phyloP scores from a whole-genome alignment of 2,329 filamentous ascomycete species.

The Rutstroemia sydowiana region DNA sequence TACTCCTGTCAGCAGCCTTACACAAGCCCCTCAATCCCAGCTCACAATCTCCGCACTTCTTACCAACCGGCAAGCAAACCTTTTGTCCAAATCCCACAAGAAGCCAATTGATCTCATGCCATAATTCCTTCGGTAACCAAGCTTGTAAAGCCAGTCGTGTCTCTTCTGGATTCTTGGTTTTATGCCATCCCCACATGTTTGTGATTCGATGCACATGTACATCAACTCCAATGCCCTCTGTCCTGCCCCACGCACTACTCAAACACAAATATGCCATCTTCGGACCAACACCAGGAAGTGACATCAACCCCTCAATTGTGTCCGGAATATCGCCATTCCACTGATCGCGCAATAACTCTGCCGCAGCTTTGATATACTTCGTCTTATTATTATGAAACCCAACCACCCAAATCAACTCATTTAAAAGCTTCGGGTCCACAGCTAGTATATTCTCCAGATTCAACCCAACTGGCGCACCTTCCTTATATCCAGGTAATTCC shows the following conservation, averaged over 20 bases:
- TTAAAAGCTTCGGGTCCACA: slow-evolving; percentile 50
- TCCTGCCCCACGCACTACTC: slow-evolving; percentile 60
- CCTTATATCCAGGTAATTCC: slow-evolving; percentile 40
- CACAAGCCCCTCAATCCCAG: slow-evolving; percentile 72
- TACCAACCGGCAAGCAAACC: slow-evolving; percentile 58
- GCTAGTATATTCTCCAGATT: slow-evolving; percentile 56
- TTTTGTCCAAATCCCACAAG: slow-evolving; percentile 69
- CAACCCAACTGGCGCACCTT: slow-evolving; percentile 37
- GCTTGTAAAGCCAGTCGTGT: slow-evolving; percentile 55
- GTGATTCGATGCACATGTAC: slow-evolving; percentile 71
- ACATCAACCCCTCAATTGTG: slow-evolving; percentile 55
- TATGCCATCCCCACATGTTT: slow-evolving; percentile 65
- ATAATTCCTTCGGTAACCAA: slow-evolving; percentile 62
- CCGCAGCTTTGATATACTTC: slow-evolving; percentile 59
- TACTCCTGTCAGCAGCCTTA: slow-evolving; percentile 58
- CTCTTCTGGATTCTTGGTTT: slow-evolving; percentile 60
- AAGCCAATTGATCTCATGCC: slow-evolving; percentile 69
- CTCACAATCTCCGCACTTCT: slow-evolving; percentile 76
- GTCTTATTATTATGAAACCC: slow-evolving; percentile 74
- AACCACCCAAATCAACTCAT: slow-evolving; percentile 58
- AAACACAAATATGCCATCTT: slow-evolving; percentile 71
- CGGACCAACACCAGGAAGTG: slow-evolving; percentile 62
- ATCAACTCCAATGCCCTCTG: slow-evolving; percentile 51
- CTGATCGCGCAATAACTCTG: slow-evolving; percentile 52
- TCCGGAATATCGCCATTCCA: slow-evolving; percentile 59